Base-by-base conservation (phyloP, 495 filamentous ascomycete genomes). In the Penicillium parvum region DNA sequence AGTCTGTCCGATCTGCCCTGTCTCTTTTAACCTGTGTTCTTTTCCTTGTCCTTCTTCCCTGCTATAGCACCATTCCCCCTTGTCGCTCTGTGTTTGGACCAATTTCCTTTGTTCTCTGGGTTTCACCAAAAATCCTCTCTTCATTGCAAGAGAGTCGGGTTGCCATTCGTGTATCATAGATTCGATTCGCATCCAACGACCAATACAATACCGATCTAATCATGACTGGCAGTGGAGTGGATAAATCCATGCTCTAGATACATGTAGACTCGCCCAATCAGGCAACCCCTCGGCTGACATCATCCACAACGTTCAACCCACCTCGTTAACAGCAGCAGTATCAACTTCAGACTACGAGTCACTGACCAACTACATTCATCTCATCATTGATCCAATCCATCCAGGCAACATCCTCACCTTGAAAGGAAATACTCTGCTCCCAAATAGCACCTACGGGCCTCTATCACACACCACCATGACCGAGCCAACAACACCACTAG, bases 101-200 rank as follows among this genome's bases (percentile, higher is more conserved):
- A 52, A 50, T 61, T 60, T 61, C 55, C 49, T 61, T 58, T 62
- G 55, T 44, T 64, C 44, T 50, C 48, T 43, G 54, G 32, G 49
- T 58, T 29, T 50, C 38, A 49, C 35, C 35, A 52, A 57, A 61
- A 61, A 40, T 40, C 40, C 55, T 32, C 37, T 33, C 43, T 32
- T 36, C 22, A 19, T n/a, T 15, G 50, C 40, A 40, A 21, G 49
- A 55, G 54, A 58, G 45, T 53, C 41, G 47, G 41, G 46, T 50
- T 61, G 57, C 54, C 49, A 55, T 60, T 60, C 57, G 50, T 61
- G 57, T 61, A 61, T 61, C 57, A 61, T 61, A 61, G 50, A 55
- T 61, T 61, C 51, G 50, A 53, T 51, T 51, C 37, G 57, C 57
- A 53, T 59, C 52, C 55, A 44, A 60, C 53, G 52, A 50, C 45